A percentile compares a stretch with the other conserved stretches of the same genome.
These are phyloP conservation scores for Sicyos baderoa DNA, from an alignment of 306 rosid genomes.

Conservation along the genomic window DNA sequence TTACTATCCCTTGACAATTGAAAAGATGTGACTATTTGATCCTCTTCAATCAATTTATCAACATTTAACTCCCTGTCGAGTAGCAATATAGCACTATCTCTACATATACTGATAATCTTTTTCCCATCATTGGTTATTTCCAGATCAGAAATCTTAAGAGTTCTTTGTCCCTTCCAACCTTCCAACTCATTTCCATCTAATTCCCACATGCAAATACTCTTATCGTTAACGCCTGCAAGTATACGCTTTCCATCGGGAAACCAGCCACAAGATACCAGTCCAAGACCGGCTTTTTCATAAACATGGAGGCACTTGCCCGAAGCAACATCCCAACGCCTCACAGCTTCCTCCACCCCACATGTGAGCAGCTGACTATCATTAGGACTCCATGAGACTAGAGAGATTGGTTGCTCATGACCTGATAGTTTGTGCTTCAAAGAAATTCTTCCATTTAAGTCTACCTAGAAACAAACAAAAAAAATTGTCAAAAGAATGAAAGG, in stretches of 20 bases:
- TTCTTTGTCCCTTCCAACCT: slow-evolving; percentile 81
- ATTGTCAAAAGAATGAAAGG: slow-evolving; percentile 3
- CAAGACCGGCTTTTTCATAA: slow-evolving; percentile 66
- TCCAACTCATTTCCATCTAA: slow-evolving; percentile 89
- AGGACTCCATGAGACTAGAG: slow-evolving; percentile 89
- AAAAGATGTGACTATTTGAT: slow-evolving; percentile 71
- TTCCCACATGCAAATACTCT: slow-evolving; percentile 97
- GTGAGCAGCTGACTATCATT: slow-evolving; percentile 79
- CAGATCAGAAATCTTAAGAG: slow-evolving; percentile 78
- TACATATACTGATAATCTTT: slow-evolving; percentile 69
- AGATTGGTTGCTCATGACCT: slow-evolving; percentile 78
- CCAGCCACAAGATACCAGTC: slow-evolving; percentile 87
- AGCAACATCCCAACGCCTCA: slow-evolving; percentile 89
- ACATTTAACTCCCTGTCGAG: slow-evolving; percentile 67
- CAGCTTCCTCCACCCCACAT: slow-evolving; percentile 86
- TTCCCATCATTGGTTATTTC: slow-evolving; percentile 71
- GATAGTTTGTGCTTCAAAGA: slow-evolving; percentile 60
- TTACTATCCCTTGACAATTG: slow-evolving; percentile 69
- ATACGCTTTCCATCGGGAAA: slow-evolving; percentile 76
- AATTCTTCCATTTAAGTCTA: slow-evolving; percentile 46
- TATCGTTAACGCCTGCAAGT: slow-evolving; percentile 72
- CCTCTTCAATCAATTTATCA: slow-evolving; percentile 72
- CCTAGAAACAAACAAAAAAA: slow-evolving; percentile 37
- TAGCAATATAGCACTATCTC: slow-evolving; percentile 47
- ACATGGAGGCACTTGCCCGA: slow-evolving; percentile 78